Evolutionary conservation across 2,329 filamentous ascomycete genomes (phyloP).

Genomic region (Massarina eburnea): DNA sequence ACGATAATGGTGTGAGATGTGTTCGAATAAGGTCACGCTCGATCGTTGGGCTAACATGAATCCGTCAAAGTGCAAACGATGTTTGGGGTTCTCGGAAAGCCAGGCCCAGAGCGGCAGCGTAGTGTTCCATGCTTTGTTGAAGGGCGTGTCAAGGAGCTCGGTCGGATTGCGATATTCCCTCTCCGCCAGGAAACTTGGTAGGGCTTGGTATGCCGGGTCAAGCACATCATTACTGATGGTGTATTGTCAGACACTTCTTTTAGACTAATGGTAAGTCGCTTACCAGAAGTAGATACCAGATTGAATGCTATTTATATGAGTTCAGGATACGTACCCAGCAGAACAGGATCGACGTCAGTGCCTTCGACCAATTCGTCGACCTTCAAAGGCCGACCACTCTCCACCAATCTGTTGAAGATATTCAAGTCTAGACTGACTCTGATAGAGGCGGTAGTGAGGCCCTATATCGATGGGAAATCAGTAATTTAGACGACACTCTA

Average conservation of each 20-base stretch:
- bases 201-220: constrained; percentile 1
- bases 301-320: constrained; percentile 4
- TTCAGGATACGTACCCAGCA: constrained; percentile 1
- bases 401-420: constrained; percentile 3
- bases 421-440: constrained; percentile 2
- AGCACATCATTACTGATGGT: constrained; percentile 4
- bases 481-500: not conserved
- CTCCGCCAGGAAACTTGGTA: constrained; percentile 1
- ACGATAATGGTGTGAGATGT: too few relatives aligned
- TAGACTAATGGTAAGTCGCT: not conserved
- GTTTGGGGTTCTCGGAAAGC: constrained; percentile 2
- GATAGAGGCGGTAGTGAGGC: constrained; percentile 2
- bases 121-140: constrained; percentile 6
- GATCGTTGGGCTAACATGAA: constrained; percentile 10
- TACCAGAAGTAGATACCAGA: constrained; percentile 6
- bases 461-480: not conserved
- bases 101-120: constrained; percentile 2
- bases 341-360: constrained; percentile 1
- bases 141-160: not conserved
- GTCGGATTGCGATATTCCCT: constrained; percentile 5
- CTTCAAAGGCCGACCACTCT: not conserved
- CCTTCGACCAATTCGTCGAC: not conserved
- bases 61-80: constrained; percentile 4
- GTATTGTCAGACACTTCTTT: not conserved
- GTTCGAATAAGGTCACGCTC: too few relatives aligned